Evolutionary conservation across 345 rosid species (phyloP), one percentile per base, ranked within the genome.

Genomic region (Mangifera indica): DNA sequence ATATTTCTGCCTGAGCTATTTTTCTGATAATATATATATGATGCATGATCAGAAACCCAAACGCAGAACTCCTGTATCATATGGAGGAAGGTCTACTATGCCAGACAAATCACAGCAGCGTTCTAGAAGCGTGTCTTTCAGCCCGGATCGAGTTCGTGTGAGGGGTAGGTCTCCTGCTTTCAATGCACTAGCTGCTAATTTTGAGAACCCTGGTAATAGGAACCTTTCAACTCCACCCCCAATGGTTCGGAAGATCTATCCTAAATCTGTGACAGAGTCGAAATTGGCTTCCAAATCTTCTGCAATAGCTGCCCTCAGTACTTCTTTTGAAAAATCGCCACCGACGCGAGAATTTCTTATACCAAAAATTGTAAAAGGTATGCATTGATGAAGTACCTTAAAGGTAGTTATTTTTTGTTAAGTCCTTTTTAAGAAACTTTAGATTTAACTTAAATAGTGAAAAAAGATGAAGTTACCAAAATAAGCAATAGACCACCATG

Each of bases 201-300:
- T 96, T 80, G 99, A 93, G 85, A 96, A 83, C 77, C 66, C 89
- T 63, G 93, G 71, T 79, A 66, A 85, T 26, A 84, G 98, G 76
- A 96, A 93, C 82, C 97, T 86, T 69, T 96, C 99, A 56, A 96
- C 99, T 80, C 99, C 99, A 34, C 99, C 99, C 14, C 97, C 98
- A n/a, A 83, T 87, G 76, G 88, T 87, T 70, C 80, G 93, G 75
- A 96, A 93, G 86, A 77, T 91, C 69, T 93, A 91, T 82, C 98
- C 97, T 0, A 96, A 90, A 75, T 96, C 99, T n/a, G 81, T 67
- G 63, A 91, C 98, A 22, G 98, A 88, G 81, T 74, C 73, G n/a
- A 85, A 79, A 72, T 72, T 75, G 54, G 84, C 87, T 60, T 74
- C 97, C 37, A 89, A 84, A 74, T 79, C 98, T 21, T 13, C 91